Evolutionary conservation across 2,329 filamentous ascomycete genomes (phyloP).

Genomic region (Scolecobasidium constrictum): DNA sequence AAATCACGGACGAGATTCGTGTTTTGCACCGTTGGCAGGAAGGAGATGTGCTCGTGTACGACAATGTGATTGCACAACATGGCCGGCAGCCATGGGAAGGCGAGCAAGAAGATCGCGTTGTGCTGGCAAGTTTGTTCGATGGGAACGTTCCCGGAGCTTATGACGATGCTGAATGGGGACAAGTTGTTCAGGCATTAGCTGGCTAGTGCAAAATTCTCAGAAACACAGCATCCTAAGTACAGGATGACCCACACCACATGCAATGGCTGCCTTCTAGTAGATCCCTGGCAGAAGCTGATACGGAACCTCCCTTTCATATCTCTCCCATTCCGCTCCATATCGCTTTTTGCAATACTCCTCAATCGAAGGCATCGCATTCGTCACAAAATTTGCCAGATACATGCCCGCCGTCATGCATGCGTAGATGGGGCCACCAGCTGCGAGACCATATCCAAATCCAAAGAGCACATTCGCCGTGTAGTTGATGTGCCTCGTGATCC

Average conservation of each 20-base stretch:
- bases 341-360: constrained; percentile 1
- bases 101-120: constrained; percentile 33
- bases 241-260: no score
- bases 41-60: constrained; percentile 38
- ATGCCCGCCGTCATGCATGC: neutral
- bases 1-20: constrained; percentile 38
- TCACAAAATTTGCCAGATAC: neutral
- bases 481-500: constrained; percentile 2
- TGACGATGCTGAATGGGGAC: constrained; percentile 32
- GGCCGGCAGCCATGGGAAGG: constrained; percentile 38
- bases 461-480: neutral
- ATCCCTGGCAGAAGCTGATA: neutral
- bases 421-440: neutral
- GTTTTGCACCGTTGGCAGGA: constrained; percentile 38
- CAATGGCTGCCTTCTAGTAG: no score
- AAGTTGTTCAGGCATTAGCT: constrained; percentile 34
- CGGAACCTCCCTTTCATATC: neutral
- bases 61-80: constrained; percentile 40
- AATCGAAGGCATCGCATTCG: neutral
- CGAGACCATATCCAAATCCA: neutral
- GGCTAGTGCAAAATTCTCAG: no score
- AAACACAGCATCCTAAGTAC: no score
- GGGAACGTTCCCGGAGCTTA: constrained; percentile 36
- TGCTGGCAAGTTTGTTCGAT: constrained; percentile 39
- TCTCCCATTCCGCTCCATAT: neutral